These are phyloP conservation scores for Dryas alaskensis DNA, from an alignment of 306 rosid species.

Conservation along the genomic window DNA sequence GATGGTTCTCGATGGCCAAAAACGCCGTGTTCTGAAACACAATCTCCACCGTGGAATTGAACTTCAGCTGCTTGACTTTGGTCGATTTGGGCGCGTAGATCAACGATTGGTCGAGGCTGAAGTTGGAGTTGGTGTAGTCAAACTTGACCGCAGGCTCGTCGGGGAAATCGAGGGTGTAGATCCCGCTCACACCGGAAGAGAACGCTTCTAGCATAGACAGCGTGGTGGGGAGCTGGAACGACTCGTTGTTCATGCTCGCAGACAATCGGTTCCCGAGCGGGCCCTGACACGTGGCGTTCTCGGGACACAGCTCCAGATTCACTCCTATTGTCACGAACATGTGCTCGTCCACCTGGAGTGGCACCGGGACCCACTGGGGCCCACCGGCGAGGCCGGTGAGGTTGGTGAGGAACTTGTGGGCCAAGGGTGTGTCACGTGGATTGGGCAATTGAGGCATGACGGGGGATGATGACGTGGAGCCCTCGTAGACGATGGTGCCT, in stretches of 20 bases:
- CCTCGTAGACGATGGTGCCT: slow-evolving; percentile 41
- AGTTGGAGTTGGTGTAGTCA: slow-evolving; percentile 33
- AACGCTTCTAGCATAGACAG: slow-evolving; percentile 51
- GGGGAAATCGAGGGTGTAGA: slow-evolving; percentile 54
- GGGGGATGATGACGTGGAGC: slow-evolving; percentile 19
- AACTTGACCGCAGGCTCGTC: slow-evolving; percentile 34
- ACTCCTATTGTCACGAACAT: slow-evolving; percentile 53
- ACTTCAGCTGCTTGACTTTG: slow-evolving; percentile 53
- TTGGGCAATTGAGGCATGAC: slow-evolving; percentile 46
- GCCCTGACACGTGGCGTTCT: slow-evolving; percentile 34
- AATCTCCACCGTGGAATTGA: slow-evolving; percentile 50
- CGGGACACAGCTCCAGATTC: slow-evolving; percentile 25
- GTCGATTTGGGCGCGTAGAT: slow-evolving; percentile 48
- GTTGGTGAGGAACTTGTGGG: slow-evolving; percentile 48
- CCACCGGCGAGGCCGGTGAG: slow-evolving; percentile 32
- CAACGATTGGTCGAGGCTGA: neutral
- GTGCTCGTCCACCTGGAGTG: slow-evolving; percentile 40
- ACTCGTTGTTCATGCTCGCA: slow-evolving; percentile 72
- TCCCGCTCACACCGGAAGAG: slow-evolving; percentile 17
- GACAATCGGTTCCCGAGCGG: slow-evolving; percentile 16
- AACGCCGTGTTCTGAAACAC: slow-evolving; percentile 55
- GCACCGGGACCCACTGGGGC: slow-evolving; percentile 55
- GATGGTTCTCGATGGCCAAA: slow-evolving; percentile 41
- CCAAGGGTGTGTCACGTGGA: slow-evolving; percentile 36
- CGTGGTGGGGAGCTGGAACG: slow-evolving; percentile 44